phyloP scores from a whole-genome alignment of 495 filamentous ascomycete species.

The Tuber magnatum region DNA sequence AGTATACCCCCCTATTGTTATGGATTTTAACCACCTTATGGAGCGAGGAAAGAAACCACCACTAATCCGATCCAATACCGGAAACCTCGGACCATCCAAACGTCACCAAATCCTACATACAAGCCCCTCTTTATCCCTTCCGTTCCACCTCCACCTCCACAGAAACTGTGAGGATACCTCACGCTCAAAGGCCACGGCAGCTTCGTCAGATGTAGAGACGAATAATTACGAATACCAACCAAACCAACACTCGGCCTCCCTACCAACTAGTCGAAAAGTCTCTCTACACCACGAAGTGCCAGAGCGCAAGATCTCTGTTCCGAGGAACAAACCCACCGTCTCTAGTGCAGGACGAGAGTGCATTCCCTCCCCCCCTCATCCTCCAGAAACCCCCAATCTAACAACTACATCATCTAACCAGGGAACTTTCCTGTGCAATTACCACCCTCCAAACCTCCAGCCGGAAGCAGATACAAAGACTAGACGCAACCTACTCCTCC shows the following conservation, averaged over 20 bases:
- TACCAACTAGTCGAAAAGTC: conserved; percentile 42
- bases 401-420: conserved; percentile 5
- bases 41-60: conserved; percentile 11
- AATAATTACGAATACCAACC: conserved; percentile 21
- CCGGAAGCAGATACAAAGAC: conserved; percentile 54
- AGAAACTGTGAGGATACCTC: conserved; percentile 25
- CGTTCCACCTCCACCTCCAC: conserved; percentile 20
- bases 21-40: not conserved
- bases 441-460: conserved; percentile 36
- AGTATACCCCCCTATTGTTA: conserved; percentile 1
- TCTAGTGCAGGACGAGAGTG: conserved; percentile 48
- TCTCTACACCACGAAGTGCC: conserved; percentile 48
- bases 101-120: conserved; percentile 24
- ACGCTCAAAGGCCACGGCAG: conserved; percentile 13
- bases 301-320: conserved; percentile 31
- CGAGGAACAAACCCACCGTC: not conserved
- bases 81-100: conserved; percentile 25
- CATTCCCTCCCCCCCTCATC: conserved; percentile 47
- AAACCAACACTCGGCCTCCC: conserved; percentile 10
- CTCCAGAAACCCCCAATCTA: conserved; percentile 20
- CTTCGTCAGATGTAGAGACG: conserved; percentile 10
- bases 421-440: conserved; percentile 28
- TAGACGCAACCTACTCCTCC: conserved; percentile 84
- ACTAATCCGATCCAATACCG: conserved; percentile 25
- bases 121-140: conserved; percentile 15